These are phyloP conservation scores for Cyclocybe cylindracea DNA, from an alignment of 768 basidiomycete species.

Conservation along the genomic window DNA sequence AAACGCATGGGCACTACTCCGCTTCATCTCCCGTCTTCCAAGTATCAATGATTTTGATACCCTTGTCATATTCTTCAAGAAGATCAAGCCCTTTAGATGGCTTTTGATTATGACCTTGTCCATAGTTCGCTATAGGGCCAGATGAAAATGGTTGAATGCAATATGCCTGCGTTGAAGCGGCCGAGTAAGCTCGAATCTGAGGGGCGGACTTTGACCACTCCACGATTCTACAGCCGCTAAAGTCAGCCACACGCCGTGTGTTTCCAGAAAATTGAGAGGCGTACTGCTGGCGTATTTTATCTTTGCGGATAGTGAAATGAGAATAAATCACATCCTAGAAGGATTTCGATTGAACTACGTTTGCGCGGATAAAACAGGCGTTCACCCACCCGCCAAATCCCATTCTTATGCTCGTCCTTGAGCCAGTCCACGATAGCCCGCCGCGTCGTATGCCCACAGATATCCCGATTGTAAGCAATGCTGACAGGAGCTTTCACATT, in stretches of 20 bases:
- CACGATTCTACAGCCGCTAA: constrained; percentile 12
- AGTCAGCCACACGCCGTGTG: not conserved
- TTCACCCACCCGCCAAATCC: constrained; percentile 47
- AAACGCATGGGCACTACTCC: constrained; percentile 1
- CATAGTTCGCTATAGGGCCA: not conserved
- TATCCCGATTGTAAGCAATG: constrained; percentile 47
- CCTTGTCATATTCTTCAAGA: constrained; percentile 36
- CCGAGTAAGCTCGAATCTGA: constrained; percentile 8
- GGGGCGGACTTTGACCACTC: constrained; percentile 16
- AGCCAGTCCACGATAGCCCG: constrained; percentile 62
- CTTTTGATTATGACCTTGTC: not conserved
- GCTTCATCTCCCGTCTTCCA: constrained; percentile 21
- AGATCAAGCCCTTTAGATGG: constrained; percentile 24
- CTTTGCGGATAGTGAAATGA: constrained; percentile 44
- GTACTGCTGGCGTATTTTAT: constrained; percentile 44
- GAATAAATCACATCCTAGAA: constrained; percentile 49
- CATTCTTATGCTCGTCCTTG: constrained; percentile 37
- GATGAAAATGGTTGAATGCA: not conserved
- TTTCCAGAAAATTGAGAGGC: constrained; percentile 11
- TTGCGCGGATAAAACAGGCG: not conserved
- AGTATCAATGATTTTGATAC: constrained; percentile 29
- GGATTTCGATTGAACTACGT: not conserved
- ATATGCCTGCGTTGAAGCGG: not conserved
- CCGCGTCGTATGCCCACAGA: constrained; percentile 41
- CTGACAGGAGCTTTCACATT: constrained; percentile 34